phyloP scores from a whole-genome alignment of 2,329 filamentous ascomycete genomes.

The Pseudogymnoascus pannorum region DNA sequence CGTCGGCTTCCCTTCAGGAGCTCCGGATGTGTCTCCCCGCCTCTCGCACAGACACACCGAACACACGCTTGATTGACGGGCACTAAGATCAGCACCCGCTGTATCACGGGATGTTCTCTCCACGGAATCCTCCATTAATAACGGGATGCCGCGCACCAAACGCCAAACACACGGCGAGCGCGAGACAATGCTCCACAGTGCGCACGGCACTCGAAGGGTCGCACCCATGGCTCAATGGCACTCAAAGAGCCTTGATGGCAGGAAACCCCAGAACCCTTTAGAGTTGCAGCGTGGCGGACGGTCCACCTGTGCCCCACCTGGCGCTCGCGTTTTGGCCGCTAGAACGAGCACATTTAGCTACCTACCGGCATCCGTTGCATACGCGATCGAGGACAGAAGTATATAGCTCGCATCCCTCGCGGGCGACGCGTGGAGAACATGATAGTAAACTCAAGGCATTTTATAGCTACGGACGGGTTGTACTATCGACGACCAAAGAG shows the following conservation, averaged over 20 bases:
- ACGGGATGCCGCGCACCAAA: neutral
- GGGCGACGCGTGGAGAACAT: neutral
- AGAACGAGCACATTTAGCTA: neutral
- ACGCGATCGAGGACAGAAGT: neutral
- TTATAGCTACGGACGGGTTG: neutral
- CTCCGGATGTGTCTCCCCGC: neutral
- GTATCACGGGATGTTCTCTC: neutral
- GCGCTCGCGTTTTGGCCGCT: neutral
- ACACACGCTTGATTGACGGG: neutral
- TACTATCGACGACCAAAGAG: neutral
- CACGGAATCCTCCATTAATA: neutral
- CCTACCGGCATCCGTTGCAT: neutral
- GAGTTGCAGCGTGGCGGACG: neutral
- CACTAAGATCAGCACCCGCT: conserved; percentile 3
- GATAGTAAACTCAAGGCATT: neutral
- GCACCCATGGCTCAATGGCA: neutral
- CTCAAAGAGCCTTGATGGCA: neutral
- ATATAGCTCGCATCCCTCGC: conserved; percentile 9
- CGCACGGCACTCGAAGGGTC: neutral
- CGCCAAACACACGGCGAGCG: neutral
- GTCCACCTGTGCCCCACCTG: conserved; percentile 1
- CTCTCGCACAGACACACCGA: neutral
- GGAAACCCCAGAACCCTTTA: neutral
- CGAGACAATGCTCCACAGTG: neutral
- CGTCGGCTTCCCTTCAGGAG: neutral